These are phyloP conservation scores for Volvariella volvacea DNA, from an alignment of 1,284 basidiomycete genomes.

Conservation along the genomic window DNA sequence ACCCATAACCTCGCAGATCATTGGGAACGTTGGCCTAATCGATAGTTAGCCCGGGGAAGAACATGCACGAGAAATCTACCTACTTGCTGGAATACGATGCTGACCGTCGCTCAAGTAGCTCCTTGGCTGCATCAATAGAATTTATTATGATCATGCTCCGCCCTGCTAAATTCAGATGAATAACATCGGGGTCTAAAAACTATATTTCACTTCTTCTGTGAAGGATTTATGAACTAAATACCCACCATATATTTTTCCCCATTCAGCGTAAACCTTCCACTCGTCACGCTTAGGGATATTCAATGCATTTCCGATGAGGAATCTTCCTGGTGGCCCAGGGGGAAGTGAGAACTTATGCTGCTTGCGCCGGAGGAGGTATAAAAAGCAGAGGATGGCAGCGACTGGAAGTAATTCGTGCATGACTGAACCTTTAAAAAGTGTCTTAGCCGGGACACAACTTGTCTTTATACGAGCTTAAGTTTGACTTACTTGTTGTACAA, in stretches of 20 bases:
- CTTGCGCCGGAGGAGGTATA: too few species aligned
- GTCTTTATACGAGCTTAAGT: too few species aligned
- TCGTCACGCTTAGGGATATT: constrained; percentile 4
- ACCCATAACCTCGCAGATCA: constrained; percentile 11
- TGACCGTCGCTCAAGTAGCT: constrained; percentile 35
- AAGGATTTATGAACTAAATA: neutral
- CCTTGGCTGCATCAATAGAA: constrained; percentile 24
- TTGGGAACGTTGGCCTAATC: neutral
- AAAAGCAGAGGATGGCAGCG: too few species aligned
- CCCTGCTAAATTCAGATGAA: constrained; percentile 4
- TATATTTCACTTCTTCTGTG: neutral
- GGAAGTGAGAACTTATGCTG: neutral
- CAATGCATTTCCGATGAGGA: constrained; percentile 4
- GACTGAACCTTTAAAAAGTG: too few species aligned
- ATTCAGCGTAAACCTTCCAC: constrained; percentile 5
- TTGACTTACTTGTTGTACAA: too few species aligned
- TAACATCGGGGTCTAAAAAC: neutral
- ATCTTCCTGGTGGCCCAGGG: constrained; percentile 5
- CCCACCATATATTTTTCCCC: constrained; percentile 7
- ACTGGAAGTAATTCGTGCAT: too few species aligned
- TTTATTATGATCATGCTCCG: constrained; percentile 21
- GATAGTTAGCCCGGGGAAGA: neutral
- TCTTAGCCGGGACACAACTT: too few species aligned
- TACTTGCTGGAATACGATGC: constrained; percentile 29
- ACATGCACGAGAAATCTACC: neutral